Evolutionary conservation across 371 early-diverging fungal genomes (phyloP).

Genomic region (Pancytospora epiphaga): DNA sequence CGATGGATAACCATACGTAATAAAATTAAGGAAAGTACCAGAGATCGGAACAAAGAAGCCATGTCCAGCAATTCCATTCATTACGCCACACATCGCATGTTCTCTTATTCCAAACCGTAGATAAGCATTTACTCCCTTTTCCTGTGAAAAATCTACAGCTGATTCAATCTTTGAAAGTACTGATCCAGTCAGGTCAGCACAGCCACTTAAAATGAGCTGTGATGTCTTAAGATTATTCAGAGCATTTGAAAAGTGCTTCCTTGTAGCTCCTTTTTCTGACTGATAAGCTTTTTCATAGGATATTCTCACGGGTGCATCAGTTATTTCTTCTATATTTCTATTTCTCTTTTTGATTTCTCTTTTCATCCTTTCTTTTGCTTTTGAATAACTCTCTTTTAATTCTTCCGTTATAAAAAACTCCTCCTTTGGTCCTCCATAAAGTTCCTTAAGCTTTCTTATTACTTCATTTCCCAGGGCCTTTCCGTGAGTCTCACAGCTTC

Average conservation of each 20-base stretch:
- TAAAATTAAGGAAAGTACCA: constrained; percentile 90
- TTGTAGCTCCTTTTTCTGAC: constrained; percentile 63
- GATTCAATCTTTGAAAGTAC: constrained; percentile 83
- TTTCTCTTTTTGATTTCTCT: constrained; percentile 65
- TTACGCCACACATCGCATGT: constrained; percentile 88
- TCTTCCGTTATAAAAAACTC: constrained; percentile 65
- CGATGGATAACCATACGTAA: constrained; percentile 71
- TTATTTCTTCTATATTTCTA: constrained; percentile 62
- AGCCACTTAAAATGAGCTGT: constrained; percentile 84
- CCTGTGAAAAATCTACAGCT: constrained; percentile 69
- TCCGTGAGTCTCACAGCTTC: constrained; percentile 76
- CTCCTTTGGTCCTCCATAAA: constrained; percentile 65
- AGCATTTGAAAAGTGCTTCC: constrained; percentile 64
- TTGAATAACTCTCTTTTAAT: constrained; percentile 63
- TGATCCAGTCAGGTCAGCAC: constrained; percentile 92
- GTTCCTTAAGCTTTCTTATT: constrained; percentile 71
- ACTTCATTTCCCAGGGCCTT: constrained; percentile 72
- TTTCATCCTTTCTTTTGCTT: constrained; percentile 68
- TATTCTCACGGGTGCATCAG: background rate
- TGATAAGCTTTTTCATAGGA: background rate
- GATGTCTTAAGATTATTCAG: constrained; percentile 68
- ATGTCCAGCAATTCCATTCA: constrained; percentile 83
- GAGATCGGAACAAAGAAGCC: constrained; percentile 74
- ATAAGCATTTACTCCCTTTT: constrained; percentile 71
- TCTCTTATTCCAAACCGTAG: constrained; percentile 93